Evolutionary conservation across 1,284 basidiomycete genomes (phyloP).

Genomic region (Trametes hirsuta): DNA sequence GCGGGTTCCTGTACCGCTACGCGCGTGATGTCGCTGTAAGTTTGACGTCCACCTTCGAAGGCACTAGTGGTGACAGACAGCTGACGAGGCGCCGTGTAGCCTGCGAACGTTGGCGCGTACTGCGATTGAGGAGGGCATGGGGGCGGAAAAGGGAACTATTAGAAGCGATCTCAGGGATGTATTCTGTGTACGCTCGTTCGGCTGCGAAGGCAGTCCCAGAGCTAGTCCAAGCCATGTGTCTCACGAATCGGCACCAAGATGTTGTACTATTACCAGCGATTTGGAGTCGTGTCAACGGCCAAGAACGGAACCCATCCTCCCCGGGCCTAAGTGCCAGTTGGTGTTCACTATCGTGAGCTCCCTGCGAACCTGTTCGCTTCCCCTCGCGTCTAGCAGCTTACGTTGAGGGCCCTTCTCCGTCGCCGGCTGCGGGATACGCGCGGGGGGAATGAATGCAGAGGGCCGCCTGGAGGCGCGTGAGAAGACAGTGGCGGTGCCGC

Average conservation of each 20-base stretch:
- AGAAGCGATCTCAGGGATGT: constrained; percentile 17
- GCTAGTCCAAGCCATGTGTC: not conserved
- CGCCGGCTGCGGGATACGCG: too few relatives aligned
- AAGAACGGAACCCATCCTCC: too few relatives aligned
- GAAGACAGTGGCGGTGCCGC: too few relatives aligned
- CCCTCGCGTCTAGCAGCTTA: too few relatives aligned
- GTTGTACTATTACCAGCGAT: too few relatives aligned
- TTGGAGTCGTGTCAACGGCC: too few relatives aligned
- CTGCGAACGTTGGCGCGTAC: constrained; percentile 78
- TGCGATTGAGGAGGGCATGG: constrained; percentile 53
- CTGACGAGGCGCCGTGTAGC: constrained; percentile 43
- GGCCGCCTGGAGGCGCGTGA: too few relatives aligned
- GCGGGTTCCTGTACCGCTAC: constrained; percentile 75
- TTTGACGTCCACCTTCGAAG: constrained; percentile 18
- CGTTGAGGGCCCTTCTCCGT: too few relatives aligned
- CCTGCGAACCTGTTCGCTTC: too few relatives aligned
- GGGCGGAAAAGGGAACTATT: not conserved
- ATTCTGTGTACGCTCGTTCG: constrained; percentile 12
- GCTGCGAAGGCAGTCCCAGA: constrained; percentile 1
- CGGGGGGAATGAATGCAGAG: too few relatives aligned
- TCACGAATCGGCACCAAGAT: not conserved
- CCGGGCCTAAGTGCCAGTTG: too few relatives aligned
- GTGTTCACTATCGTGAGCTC: too few relatives aligned
- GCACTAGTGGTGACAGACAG: not conserved
- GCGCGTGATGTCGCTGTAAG: constrained; percentile 81